These are phyloP conservation scores for Immersiella caudata DNA, from an alignment of 495 filamentous ascomycete species.

Conservation along the genomic window DNA sequence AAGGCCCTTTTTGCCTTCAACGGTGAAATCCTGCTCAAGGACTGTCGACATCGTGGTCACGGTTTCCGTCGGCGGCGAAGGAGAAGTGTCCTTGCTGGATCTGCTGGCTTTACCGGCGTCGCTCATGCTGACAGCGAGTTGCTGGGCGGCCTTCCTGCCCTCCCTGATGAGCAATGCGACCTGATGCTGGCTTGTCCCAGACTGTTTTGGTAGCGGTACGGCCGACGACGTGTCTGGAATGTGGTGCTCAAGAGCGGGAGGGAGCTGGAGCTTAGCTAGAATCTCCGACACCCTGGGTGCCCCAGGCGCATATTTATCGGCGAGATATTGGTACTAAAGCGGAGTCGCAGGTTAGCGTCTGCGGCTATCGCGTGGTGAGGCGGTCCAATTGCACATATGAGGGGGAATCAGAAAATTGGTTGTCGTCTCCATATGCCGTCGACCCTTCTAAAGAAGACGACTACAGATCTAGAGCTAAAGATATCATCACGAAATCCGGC, in stretches of 20 bases:
- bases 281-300: conserved; percentile 56
- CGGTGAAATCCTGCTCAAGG: conserved; percentile 68
- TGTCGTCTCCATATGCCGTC: conserved; percentile 56
- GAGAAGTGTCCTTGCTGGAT: conserved; percentile 44
- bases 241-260: conserved; percentile 52
- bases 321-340: conserved; percentile 55
- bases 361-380: conserved; percentile 13
- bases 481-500: conserved; percentile 54
- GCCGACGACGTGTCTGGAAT: conserved; percentile 46
- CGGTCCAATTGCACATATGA: conserved; percentile 31
- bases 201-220: conserved; percentile 53
- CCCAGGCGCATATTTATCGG: conserved; percentile 60
- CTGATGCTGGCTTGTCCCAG: conserved; percentile 52
- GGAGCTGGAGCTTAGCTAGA: conserved; percentile 58
- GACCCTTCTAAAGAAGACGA: conserved; percentile 40
- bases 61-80: conserved; percentile 40
- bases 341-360: conserved; percentile 24
- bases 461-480: conserved; percentile 79
- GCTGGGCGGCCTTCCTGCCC: conserved; percentile 51
- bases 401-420: conserved; percentile 38
- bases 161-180: conserved; percentile 58
- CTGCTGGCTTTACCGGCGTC: conserved; percentile 42
- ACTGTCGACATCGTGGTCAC: conserved; percentile 56
- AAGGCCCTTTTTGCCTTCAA: conserved; percentile 61
- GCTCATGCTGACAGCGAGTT: conserved; percentile 47